These are phyloP conservation scores for Flaveria trinervia DNA, from an alignment of 129 eudicot species.

Conservation along the genomic window DNA sequence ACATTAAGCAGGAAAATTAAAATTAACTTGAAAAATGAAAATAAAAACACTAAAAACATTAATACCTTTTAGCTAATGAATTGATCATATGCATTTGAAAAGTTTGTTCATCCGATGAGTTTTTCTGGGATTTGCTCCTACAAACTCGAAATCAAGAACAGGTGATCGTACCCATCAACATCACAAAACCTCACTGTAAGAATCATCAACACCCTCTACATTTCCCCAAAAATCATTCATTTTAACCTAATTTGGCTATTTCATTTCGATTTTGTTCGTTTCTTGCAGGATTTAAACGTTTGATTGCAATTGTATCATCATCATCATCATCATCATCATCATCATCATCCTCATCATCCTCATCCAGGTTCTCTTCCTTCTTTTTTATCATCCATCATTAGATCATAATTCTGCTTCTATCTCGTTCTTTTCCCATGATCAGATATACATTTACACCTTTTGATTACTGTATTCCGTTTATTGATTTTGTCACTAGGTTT, in stretches of 20 bases:
- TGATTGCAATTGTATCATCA: neutral
- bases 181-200: conserved; percentile 18
- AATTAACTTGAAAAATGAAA: no score
- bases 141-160: conserved; percentile 26
- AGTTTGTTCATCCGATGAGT: conserved; percentile 33
- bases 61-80: neutral
- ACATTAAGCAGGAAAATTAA: no score
- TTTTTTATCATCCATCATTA: neutral
- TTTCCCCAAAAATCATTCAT: neutral
- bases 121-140: conserved; percentile 40
- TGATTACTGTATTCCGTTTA: no score
- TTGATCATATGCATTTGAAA: conserved; percentile 26
- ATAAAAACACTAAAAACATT: no score
- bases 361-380: conserved; percentile 19
- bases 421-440: neutral
- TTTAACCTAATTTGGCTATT: neutral
- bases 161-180: conserved; percentile 22
- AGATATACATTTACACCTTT: neutral
- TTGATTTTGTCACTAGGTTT: no score
- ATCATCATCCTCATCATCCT: no score
- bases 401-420: conserved; percentile 5
- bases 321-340: conserved; percentile 24
- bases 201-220: conserved; percentile 18
- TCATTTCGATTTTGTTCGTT: conserved; percentile 21
- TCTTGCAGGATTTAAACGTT: conserved; percentile 23